Conservation (phyloP, 2,329 filamentous ascomycete genomes). For the Xylaria arbuscula region DNA sequence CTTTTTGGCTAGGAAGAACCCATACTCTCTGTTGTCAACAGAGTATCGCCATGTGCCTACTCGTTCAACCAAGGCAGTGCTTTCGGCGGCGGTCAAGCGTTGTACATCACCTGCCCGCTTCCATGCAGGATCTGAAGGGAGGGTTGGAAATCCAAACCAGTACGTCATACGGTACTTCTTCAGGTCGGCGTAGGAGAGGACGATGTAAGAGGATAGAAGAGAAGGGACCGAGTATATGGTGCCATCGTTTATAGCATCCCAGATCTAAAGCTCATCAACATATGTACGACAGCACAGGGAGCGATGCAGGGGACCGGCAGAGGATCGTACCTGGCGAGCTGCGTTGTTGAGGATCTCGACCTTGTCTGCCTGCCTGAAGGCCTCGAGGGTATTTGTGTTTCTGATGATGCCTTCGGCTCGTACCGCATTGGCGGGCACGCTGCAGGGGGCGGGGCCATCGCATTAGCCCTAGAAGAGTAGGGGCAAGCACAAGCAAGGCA, state of each 20-base stretch:
- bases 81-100: constrained; percentile 74
- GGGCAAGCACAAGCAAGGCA: constrained; percentile 14
- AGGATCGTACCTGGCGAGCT: constrained; percentile 74
- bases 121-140: constrained; percentile 91
- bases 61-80: constrained; percentile 79
- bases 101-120: constrained; percentile 66
- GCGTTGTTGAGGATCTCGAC: constrained; percentile 79
- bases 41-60: constrained; percentile 89
- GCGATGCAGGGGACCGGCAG: neutral
- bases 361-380: constrained; percentile 88
- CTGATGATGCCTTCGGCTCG: constrained; percentile 93
- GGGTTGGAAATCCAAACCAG: constrained; percentile 94
- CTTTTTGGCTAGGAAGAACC: constrained; percentile 95
- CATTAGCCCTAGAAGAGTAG: constrained; percentile 37
- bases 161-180: constrained; percentile 99
- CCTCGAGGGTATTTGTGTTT: constrained; percentile 95
- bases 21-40: constrained; percentile 84
- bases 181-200: constrained; percentile 92
- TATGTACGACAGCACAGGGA: neutral
- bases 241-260: constrained; percentile 96
- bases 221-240: constrained; percentile 96
- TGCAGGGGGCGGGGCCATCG: constrained; percentile 51
- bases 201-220: constrained; percentile 85
- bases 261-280: constrained; percentile 70
- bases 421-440: constrained; percentile 75